Conservation (phyloP, 2,329 filamentous ascomycete genomes). For the Harringtonia lauricola region DNA sequence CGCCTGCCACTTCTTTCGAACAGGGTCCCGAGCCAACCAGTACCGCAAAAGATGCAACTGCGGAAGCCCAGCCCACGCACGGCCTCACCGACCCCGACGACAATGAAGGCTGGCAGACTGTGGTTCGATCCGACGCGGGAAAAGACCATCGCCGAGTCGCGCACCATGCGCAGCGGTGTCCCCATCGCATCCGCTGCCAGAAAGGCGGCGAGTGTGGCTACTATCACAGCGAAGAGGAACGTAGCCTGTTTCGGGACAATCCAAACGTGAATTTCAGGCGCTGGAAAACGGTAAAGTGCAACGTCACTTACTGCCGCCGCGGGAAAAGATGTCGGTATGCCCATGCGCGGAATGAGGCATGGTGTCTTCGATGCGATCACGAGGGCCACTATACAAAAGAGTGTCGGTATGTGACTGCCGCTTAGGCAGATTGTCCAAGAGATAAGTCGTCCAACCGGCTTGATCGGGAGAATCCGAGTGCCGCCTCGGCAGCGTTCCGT, state of each 20-base stretch:
- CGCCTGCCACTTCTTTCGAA: too few relatives aligned
- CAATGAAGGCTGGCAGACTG: neutral
- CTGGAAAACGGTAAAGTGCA: neutral
- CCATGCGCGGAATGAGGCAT: neutral
- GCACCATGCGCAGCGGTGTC: neutral
- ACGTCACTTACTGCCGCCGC: neutral
- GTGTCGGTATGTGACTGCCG: neutral
- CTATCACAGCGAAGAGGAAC: slow-evolving; percentile 3
- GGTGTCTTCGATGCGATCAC: neutral
- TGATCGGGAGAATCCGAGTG: too few relatives aligned
- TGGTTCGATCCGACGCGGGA: neutral
- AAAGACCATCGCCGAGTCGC: neutral
- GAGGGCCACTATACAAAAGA: neutral
- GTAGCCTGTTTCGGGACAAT: neutral
- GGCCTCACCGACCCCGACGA: too few relatives aligned
- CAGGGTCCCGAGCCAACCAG: too few relatives aligned
- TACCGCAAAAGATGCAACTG: too few relatives aligned
- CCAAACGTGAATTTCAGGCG: neutral
- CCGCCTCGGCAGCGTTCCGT: too few relatives aligned
- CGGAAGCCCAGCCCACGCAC: too few relatives aligned
- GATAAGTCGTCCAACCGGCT: too few relatives aligned
- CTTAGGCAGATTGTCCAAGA: too few relatives aligned
- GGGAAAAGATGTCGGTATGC: neutral
- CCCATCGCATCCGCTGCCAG: neutral
- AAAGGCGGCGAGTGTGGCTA: slow-evolving; percentile 2